phyloP scores from a whole-genome alignment of 2,329 filamentous ascomycete genomes.

The Xylaria arbuscula region DNA sequence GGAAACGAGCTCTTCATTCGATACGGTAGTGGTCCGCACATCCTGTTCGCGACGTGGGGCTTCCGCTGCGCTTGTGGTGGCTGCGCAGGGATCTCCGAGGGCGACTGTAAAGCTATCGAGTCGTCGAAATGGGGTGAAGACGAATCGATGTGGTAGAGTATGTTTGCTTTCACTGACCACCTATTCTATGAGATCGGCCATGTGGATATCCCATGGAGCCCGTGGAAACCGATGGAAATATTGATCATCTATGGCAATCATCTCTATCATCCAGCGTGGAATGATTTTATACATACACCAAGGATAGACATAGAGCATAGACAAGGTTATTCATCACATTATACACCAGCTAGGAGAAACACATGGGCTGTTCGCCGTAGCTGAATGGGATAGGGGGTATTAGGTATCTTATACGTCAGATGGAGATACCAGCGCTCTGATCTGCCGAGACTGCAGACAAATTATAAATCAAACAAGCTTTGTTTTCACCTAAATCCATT shows the following conservation, averaged over 20 bases:
- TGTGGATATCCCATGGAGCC: not conserved
- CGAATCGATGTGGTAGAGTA: not conserved
- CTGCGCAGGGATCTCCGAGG: slow-evolving; percentile 50
- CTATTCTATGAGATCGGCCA: not conserved
- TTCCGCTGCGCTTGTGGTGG: slow-evolving; percentile 64
- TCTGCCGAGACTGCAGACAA: not conserved
- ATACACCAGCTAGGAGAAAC: not conserved
- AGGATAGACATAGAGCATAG: not conserved
- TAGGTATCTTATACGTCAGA: not conserved
- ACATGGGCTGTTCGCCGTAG: not conserved
- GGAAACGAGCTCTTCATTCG: slow-evolving; percentile 65
- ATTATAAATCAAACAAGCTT: slow-evolving; percentile 11
- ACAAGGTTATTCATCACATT: not conserved
- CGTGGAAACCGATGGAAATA: not conserved
- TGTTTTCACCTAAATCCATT: slow-evolving; percentile 9
- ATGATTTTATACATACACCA: not conserved
- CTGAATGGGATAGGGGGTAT: not conserved
- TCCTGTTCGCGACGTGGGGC: slow-evolving; percentile 60
- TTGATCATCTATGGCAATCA: not conserved
- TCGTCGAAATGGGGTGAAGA: not conserved
- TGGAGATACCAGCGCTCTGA: not conserved
- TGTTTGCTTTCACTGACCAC: not conserved
- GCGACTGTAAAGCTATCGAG: slow-evolving; percentile 15
- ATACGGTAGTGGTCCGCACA: slow-evolving; percentile 56
- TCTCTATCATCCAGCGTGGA: not conserved